phyloP scores from a whole-genome alignment of 1,284 basidiomycete genomes.

The Thecaphora frezii region DNA sequence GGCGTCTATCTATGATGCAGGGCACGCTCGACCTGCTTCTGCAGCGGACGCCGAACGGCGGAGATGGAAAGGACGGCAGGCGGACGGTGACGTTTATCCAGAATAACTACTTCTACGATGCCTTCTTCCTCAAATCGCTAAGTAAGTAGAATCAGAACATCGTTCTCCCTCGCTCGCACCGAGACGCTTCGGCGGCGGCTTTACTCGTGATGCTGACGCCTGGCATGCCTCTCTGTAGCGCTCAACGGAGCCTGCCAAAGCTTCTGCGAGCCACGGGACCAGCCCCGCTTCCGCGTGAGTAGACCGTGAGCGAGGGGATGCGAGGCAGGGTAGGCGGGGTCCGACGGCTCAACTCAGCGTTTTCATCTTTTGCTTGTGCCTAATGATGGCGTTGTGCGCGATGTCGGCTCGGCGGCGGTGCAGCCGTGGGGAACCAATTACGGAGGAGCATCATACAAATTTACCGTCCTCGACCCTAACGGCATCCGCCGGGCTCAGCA shows the following conservation, averaged over 20 bases:
- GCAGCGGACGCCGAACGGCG: slow-evolving; percentile 64
- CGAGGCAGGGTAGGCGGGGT: too few relatives aligned
- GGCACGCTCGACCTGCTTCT: slow-evolving; percentile 90
- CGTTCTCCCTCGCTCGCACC: slow-evolving; percentile 1
- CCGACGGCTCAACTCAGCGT: too few relatives aligned
- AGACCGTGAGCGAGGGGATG: background rate
- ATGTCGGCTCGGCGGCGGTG: too few relatives aligned
- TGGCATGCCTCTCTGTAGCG: slow-evolving; percentile 63
- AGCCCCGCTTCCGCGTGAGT: slow-evolving; percentile 13
- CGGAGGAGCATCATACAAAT: slow-evolving; percentile 93
- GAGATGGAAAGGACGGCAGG: slow-evolving; percentile 29
- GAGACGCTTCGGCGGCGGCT: background rate
- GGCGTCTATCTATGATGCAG: slow-evolving; percentile 61
- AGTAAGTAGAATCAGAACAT: too few relatives aligned
- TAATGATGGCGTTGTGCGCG: too few relatives aligned
- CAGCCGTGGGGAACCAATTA: slow-evolving; percentile 91
- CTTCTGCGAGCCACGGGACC: slow-evolving; percentile 64
- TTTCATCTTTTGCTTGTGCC: too few relatives aligned
- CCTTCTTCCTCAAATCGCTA: slow-evolving; percentile 96
- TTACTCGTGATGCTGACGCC: background rate
- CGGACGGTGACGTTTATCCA: slow-evolving; percentile 75
- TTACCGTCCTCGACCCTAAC: slow-evolving; percentile 91
- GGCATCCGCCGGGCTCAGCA: slow-evolving; percentile 86
- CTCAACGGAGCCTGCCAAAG: slow-evolving; percentile 89
- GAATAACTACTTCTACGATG: slow-evolving; percentile 98